Conservation (phyloP, 1,139 yeast species). For the Yamadazyma epiphylla region DNA sequence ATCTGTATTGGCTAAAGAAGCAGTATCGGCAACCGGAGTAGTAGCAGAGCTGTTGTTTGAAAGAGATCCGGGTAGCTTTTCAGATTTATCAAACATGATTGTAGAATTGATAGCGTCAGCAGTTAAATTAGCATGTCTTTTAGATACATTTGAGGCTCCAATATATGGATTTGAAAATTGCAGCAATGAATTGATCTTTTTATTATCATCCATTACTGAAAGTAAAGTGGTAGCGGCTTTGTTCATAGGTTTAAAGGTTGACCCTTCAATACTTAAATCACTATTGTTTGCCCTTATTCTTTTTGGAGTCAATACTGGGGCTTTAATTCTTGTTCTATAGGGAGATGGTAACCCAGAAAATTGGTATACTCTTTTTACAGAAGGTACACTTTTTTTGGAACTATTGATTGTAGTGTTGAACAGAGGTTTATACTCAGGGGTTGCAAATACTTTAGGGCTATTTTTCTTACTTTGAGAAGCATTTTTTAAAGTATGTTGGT, state of each 20-base stretch:
- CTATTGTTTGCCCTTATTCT: constrained; percentile 4
- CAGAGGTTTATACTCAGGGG: constrained; percentile 41
- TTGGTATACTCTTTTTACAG: constrained; percentile 52
- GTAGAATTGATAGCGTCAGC: constrained; percentile 39
- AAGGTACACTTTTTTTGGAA: constrained; percentile 19
- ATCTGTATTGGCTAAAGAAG: constrained; percentile 8
- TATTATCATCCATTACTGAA: constrained; percentile 51
- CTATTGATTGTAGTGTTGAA: constrained; percentile 22
- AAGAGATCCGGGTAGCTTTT: constrained; percentile 11
- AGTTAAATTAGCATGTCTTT: constrained; percentile 15
- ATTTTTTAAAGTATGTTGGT: constrained; percentile 7
- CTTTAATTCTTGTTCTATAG: constrained; percentile 48
- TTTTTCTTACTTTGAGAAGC: constrained; percentile 4
- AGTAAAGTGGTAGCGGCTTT: constrained; percentile 64
- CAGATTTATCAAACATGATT: constrained; percentile 30
- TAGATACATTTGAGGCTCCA: constrained; percentile 11
- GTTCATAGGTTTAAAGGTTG: constrained; percentile 37
- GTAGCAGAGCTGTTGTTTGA: constrained; percentile 12
- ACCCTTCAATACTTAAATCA: constrained; percentile 4
- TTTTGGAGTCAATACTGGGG: constrained; percentile 15
- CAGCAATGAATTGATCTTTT: constrained; percentile 16
- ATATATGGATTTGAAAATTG: constrained; percentile 51
- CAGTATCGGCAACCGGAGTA: constrained; percentile 13
- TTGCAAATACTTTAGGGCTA: constrained; percentile 18
- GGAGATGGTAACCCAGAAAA: constrained; percentile 67